Percentiles rank a stretch among this genome's conserved stretches.
Conservation (phyloP, 257 asterid species). For the Solanum megistacrolobum region DNA sequence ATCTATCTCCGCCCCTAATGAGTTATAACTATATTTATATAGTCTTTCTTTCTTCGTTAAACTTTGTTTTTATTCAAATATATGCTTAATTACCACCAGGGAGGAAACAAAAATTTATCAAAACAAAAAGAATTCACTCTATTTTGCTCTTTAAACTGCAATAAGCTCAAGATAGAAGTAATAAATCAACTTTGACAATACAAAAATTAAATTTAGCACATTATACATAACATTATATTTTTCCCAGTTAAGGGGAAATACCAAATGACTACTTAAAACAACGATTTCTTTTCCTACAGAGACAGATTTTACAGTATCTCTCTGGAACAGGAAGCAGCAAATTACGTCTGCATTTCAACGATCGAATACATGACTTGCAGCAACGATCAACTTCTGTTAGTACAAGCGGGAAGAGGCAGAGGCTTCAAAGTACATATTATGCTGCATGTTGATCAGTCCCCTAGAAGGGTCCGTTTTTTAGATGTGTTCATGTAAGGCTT, state of each 20-base stretch:
- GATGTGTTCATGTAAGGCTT: slow-evolving; percentile 62
- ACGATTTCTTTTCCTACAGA: background rate
- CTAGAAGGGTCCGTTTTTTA: slow-evolving; percentile 38
- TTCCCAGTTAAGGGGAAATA: background rate
- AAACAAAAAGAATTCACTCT: background rate
- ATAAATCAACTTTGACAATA: background rate
- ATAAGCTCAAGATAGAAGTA: background rate
- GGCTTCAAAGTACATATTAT: background rate
- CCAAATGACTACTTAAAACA: background rate
- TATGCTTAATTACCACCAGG: too few species aligned
- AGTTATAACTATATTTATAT: too few species aligned
- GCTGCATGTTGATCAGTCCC: slow-evolving; percentile 17
- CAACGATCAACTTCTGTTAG: background rate
- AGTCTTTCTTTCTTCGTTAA: too few species aligned
- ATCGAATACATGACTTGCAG: background rate
- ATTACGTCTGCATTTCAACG: background rate
- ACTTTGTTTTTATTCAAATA: too few species aligned
- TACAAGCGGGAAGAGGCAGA: background rate
- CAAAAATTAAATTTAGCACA: background rate
- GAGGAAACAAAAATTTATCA: background rate
- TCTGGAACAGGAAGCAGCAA: background rate
- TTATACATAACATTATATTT: background rate
- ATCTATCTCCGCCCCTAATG: too few species aligned
- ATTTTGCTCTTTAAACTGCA: background rate
- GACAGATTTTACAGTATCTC: background rate